Evolutionary conservation across 371 early-diverging fungal species (phyloP).

Genomic region (Blastocladiella emersonii): DNA sequence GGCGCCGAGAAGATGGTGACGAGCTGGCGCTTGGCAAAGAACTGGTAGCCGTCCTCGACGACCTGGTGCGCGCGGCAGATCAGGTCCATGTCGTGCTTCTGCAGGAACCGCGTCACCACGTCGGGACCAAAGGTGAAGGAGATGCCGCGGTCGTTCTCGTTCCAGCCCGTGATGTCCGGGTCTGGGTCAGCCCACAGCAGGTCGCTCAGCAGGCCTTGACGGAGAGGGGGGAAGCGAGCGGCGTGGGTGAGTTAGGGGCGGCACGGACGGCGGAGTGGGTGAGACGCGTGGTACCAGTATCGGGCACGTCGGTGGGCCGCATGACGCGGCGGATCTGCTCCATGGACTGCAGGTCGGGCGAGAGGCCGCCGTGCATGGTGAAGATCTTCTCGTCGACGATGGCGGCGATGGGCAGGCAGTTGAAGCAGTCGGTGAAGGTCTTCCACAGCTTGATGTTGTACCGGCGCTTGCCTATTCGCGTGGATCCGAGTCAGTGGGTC

Average conservation of each 20-base stretch:
- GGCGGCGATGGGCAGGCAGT: slow-evolving; percentile 85
- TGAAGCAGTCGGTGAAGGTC: slow-evolving; percentile 83
- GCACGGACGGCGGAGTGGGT: slow-evolving; percentile 6
- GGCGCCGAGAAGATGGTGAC: slow-evolving; percentile 92
- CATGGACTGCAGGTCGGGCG: slow-evolving; percentile 71
- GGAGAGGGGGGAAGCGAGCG: too few species aligned
- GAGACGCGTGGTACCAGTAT: slow-evolving; percentile 46
- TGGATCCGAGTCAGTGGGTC: neutral
- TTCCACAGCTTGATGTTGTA: slow-evolving; percentile 90
- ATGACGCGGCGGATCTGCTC: slow-evolving; percentile 75
- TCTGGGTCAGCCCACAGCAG: slow-evolving; percentile 95
- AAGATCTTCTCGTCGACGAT: slow-evolving; percentile 88
- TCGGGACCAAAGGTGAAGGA: slow-evolving; percentile 80
- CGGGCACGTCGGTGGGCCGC: slow-evolving; percentile 92
- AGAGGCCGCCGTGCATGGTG: slow-evolving; percentile 94
- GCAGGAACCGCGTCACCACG: slow-evolving; percentile 74
- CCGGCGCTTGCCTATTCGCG: slow-evolving; percentile 56
- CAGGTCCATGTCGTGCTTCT: slow-evolving; percentile 79
- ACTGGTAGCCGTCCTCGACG: slow-evolving; percentile 94
- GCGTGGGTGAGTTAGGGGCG: too few species aligned
- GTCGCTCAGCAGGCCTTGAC: slow-evolving; percentile 84
- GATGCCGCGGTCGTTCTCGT: slow-evolving; percentile 84
- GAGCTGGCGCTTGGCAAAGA: slow-evolving; percentile 81
- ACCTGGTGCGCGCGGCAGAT: slow-evolving; percentile 95
- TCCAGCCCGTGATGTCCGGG: slow-evolving; percentile 61